phyloP scores from a whole-genome alignment of 2,329 filamentous ascomycete genomes.

The Venturia effusa region DNA sequence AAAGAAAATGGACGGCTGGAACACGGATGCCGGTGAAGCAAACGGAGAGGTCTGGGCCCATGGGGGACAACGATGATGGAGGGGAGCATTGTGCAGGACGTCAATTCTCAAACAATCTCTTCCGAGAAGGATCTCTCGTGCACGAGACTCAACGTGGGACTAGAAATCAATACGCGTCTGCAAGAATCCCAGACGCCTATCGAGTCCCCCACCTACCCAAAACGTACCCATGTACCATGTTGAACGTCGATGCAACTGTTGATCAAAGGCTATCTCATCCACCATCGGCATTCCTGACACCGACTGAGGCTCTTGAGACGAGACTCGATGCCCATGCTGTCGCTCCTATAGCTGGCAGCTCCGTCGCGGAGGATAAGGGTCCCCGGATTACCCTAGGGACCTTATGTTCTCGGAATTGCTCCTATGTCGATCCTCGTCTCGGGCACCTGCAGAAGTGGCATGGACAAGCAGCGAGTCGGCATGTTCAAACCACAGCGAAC shows the following conservation, averaged over 20 bases:
- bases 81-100: no score
- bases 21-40: no score
- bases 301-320: not conserved
- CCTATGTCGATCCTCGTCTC: no score
- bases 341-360: not conserved
- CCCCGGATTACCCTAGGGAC: no score
- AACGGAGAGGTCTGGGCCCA: no score
- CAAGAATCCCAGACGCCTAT: not conserved
- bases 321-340: not conserved
- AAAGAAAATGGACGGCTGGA: no score
- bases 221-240: not conserved
- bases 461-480: no score
- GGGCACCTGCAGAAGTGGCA: no score
- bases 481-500: not conserved
- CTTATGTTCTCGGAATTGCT: no score
- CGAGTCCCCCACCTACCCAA: not conserved
- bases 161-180: not conserved
- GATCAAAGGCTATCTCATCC: not conserved
- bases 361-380: not conserved
- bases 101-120: no score
- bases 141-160: not conserved
- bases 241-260: not conserved
- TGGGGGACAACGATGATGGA: no score
- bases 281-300: not conserved
- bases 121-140: not conserved